Evolutionary conservation across 1,284 basidiomycete genomes (phyloP).

Genomic region (Sporisorium sorghi): DNA sequence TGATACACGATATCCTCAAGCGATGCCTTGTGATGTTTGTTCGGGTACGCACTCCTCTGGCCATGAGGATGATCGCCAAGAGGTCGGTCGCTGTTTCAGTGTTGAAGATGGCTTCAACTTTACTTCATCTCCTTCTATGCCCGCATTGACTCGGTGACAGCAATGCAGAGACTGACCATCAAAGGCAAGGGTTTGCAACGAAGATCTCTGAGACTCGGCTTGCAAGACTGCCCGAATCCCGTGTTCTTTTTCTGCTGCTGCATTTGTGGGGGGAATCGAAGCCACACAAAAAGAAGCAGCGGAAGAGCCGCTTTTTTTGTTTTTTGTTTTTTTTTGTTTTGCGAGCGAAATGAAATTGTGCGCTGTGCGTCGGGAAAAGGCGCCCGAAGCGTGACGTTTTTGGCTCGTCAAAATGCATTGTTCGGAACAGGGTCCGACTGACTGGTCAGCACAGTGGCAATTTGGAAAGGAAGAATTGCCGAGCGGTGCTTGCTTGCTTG

Average conservation of each 20-base stretch:
- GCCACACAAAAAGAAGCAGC: neutral
- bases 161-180: no score
- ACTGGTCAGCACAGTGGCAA: no score
- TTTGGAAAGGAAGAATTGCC: neutral
- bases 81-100: neutral
- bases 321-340: neutral
- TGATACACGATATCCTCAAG: neutral
- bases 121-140: no score
- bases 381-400: neutral
- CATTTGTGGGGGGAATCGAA: neutral
- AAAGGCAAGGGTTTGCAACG: no score
- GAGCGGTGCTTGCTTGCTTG: neutral
- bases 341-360: neutral
- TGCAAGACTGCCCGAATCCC: neutral
- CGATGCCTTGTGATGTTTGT: constrained; percentile 12
- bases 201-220: neutral
- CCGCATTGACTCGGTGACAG: no score
- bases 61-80: constrained; percentile 5
- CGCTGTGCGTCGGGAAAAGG: constrained; percentile 20
- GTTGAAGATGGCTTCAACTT: neutral
- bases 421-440: constrained; percentile 3
- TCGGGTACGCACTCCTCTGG: neutral
- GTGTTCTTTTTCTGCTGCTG: neutral
- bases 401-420: neutral
- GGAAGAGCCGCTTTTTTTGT: neutral